A percentile compares a stretch with the other conserved stretches of the same genome.
phyloP scores from a whole-genome alignment of 345 rosid species.

The Leavenworthia alabamica region DNA sequence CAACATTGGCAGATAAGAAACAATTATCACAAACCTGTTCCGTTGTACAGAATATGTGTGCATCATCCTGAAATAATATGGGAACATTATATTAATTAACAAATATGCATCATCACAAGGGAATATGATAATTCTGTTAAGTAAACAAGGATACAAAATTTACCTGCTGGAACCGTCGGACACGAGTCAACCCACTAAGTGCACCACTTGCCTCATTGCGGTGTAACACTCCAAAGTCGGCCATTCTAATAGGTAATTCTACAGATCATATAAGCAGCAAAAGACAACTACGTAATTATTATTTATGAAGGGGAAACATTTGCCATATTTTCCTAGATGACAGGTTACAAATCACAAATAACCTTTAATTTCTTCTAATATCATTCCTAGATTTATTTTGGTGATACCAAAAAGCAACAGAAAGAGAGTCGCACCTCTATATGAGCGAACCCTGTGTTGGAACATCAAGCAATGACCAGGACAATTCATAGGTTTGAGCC shows the following conservation, averaged over 20 bases:
- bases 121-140: neutral
- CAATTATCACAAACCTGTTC: conserved; percentile 49
- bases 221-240: conserved; percentile 96
- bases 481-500: too few species aligned
- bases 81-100: neutral
- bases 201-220: conserved; percentile 99
- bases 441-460: conserved; percentile 81
- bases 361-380: neutral
- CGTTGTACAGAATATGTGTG: conserved; percentile 89
- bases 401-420: conserved; percentile 4
- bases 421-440: conserved; percentile 47
- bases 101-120: conserved; percentile 1
- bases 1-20: conserved; percentile 1
- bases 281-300: too few species aligned
- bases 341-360: neutral
- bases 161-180: conserved; percentile 98
- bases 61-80: conserved; percentile 70
- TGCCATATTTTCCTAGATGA: neutral
- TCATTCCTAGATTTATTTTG: neutral
- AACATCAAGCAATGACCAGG: conserved; percentile 97
- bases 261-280: conserved; percentile 26
- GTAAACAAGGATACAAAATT: conserved; percentile 1
- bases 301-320: neutral
- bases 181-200: conserved; percentile 90
- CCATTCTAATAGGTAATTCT: conserved; percentile 91